Percentiles rank a stretch among this genome's conserved stretches.
Evolutionary conservation across 768 basidiomycete species (phyloP).

Genomic region (Serendipita sp.): DNA sequence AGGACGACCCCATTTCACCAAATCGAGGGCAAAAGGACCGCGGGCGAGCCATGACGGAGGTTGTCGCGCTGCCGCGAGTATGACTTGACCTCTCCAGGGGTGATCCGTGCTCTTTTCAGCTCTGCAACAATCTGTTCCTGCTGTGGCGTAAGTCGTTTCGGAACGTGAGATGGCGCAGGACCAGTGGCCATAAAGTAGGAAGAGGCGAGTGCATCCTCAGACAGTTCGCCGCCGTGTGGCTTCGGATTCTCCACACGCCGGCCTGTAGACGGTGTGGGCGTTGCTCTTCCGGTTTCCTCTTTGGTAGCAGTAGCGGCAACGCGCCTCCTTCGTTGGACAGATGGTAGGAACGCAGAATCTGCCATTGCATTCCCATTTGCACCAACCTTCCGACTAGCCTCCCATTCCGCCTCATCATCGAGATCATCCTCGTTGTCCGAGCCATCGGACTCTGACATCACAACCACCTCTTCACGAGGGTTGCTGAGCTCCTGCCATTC

Average conservation of each 20-base stretch:
- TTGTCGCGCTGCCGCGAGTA: too few relatives aligned
- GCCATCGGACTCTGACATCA: slow-evolving; percentile 1
- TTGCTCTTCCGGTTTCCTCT: background rate
- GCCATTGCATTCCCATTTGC: background rate
- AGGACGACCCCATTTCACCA: too few relatives aligned
- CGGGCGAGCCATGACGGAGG: too few relatives aligned
- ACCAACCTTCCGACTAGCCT: background rate
- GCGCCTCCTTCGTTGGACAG: background rate
- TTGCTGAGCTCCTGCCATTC: background rate
- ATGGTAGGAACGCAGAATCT: background rate
- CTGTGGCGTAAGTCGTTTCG: background rate
- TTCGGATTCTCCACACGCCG: background rate
- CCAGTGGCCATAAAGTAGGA: background rate
- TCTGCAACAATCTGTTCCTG: slow-evolving; percentile 6
- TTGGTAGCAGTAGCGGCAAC: background rate
- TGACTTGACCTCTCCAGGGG: background rate
- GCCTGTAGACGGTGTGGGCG: background rate
- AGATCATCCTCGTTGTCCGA: background rate
- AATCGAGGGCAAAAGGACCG: background rate
- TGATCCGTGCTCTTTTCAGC: background rate
- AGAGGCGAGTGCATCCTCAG: background rate
- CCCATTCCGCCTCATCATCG: background rate
- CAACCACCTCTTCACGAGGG: slow-evolving; percentile 1
- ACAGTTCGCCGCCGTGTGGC: background rate
- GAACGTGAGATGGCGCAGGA: background rate